A percentile compares a stretch with the other conserved stretches of the same genome.
Evolutionary conservation across 1,284 basidiomycete species (phyloP).

Genomic region (Puccinia coronata): DNA sequence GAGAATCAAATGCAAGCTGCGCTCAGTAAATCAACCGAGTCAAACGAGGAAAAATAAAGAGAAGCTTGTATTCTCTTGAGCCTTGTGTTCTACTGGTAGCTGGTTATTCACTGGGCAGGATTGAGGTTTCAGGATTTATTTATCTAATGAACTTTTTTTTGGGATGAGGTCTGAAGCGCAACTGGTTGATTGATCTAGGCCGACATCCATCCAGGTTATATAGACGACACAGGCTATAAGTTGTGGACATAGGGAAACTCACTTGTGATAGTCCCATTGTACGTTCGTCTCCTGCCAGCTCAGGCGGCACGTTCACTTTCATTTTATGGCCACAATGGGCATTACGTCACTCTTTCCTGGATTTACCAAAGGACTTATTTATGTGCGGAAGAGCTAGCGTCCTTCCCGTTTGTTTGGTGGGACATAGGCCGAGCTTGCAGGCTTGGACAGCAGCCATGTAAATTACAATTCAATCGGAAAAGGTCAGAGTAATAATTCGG

Average conservation of each 20-base stretch:
- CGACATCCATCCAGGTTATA: background rate
- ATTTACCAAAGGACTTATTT: constrained; percentile 13
- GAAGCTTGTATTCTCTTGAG: background rate
- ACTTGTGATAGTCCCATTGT: background rate
- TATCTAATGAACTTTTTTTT: no score
- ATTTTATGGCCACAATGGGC: constrained; percentile 3
- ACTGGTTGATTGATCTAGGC: background rate
- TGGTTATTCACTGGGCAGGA: background rate
- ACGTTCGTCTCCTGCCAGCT: background rate
- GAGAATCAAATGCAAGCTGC: background rate
- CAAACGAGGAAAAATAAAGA: background rate
- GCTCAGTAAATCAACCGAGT: background rate
- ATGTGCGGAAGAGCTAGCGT: background rate
- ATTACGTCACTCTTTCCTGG: constrained; percentile 24
- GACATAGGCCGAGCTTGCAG: no score
- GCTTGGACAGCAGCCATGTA: constrained; percentile 16
- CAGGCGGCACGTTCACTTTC: constrained; percentile 2
- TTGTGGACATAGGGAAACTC: no score
- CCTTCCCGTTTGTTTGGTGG: constrained; percentile 23
- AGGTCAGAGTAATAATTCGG: background rate
- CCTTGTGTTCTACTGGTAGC: background rate
- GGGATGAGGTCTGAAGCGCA: background rate
- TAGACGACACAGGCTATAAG: constrained; percentile 7
- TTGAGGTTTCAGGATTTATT: background rate
- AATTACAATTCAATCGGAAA: background rate